phyloP scores from a whole-genome alignment of 306 rosid genomes.

The Dalbergia cultrata region DNA sequence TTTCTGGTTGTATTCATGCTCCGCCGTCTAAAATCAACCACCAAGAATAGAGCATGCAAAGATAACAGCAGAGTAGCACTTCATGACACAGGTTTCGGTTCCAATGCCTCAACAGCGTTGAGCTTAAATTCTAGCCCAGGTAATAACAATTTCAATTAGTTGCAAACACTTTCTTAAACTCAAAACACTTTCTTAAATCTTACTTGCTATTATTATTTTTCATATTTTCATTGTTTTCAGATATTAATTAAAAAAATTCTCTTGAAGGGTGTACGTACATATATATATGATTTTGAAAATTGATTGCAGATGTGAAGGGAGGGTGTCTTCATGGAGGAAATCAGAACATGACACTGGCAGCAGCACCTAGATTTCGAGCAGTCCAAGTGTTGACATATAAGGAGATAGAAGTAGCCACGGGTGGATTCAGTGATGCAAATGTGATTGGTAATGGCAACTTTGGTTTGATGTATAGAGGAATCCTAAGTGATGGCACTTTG shows the following conservation, averaged over 20 bases:
- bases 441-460: conserved; percentile 70
- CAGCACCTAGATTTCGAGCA: conserved; percentile 59
- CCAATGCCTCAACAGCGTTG: conserved; percentile 60
- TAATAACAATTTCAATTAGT: not conserved
- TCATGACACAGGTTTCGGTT: conserved; percentile 60
- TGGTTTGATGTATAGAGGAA: conserved; percentile 79
- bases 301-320: conserved; percentile 73
- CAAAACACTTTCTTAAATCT: not conserved
- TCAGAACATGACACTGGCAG: conserved; percentile 47
- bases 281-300: conserved; percentile 15
- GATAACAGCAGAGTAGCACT: conserved; percentile 46
- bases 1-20: conserved; percentile 60
- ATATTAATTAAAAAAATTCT: not conserved
- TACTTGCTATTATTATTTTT: too few relatives aligned
- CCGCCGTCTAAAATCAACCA: conserved; percentile 64
- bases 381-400: conserved; percentile 89
- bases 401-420: conserved; percentile 86
- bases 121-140: conserved; percentile 82
- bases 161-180: not conserved
- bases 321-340: conserved; percentile 83
- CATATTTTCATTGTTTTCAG: too few relatives aligned
- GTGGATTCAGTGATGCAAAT: conserved; percentile 68
- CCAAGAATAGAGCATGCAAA: conserved; percentile 47
- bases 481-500: conserved; percentile 78
- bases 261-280: not conserved